Conservation (phyloP, 805 yeast species). For the Lipomyces lipofer region DNA sequence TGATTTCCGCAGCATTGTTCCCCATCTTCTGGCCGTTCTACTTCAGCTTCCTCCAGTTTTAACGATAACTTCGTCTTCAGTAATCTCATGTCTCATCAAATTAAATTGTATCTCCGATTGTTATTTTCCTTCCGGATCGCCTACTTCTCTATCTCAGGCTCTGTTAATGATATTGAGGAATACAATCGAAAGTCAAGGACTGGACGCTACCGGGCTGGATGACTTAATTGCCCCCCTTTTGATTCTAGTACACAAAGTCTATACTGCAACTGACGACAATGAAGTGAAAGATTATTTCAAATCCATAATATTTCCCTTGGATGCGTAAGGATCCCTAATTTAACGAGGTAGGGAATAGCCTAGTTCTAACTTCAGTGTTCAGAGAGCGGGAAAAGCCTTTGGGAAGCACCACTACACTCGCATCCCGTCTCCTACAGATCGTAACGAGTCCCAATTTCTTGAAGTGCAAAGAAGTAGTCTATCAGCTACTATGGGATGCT, state of each 20-base stretch:
- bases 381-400: conserved; percentile 34
- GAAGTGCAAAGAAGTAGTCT: conserved; percentile 27
- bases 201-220: conserved; percentile 7
- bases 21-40: not conserved
- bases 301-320: conserved; percentile 8
- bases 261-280: not conserved
- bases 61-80: conserved; percentile 2
- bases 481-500: conserved; percentile 33
- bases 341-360: not conserved
- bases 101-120: conserved; percentile 1
- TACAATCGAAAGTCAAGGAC: not conserved
- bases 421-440: conserved; percentile 31
- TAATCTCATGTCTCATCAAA: conserved; percentile 16
- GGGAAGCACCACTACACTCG: conserved; percentile 30
- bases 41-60: conserved; percentile 1
- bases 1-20: not conserved
- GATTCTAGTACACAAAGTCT: conserved; percentile 5
- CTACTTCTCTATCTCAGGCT: not conserved
- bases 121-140: conserved; percentile 8
- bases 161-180: conserved; percentile 7
- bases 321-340: not conserved
- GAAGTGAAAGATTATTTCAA: conserved; percentile 8
- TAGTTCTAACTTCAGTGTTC: not conserved
- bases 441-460: conserved; percentile 27
- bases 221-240: conserved; percentile 12